These are phyloP conservation scores for Baudoinia panamericana DNA, from an alignment of 495 filamentous ascomycete genomes.

Conservation along the genomic window DNA sequence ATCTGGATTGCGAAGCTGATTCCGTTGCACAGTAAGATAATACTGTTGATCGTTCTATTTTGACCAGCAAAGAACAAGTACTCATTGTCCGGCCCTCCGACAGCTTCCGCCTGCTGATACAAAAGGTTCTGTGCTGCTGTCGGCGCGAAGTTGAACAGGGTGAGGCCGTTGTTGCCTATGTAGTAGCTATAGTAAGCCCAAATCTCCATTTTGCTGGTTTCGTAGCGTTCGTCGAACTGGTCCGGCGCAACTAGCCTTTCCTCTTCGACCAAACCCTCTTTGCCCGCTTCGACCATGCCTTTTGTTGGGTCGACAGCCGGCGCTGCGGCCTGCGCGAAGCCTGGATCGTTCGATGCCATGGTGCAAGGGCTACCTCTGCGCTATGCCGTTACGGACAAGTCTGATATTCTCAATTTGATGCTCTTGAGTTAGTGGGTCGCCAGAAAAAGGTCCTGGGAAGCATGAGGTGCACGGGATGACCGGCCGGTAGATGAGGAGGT, in stretches of 20 bases:
- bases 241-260: conserved; percentile 34
- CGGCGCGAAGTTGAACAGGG: conserved; percentile 56
- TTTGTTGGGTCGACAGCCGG: conserved; percentile 16
- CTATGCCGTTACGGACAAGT: too few relatives aligned
- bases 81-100: conserved; percentile 30
- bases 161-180: conserved; percentile 53
- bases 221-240: conserved; percentile 37
- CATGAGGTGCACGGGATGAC: too few relatives aligned
- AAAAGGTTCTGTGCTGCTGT: conserved; percentile 54
- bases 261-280: conserved; percentile 17
- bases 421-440: too few relatives aligned
- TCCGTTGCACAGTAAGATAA: conserved; percentile 48
- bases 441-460: too few relatives aligned
- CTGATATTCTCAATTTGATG: too few relatives aligned
- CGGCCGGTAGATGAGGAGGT: too few relatives aligned
- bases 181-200: conserved; percentile 58
- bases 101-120: conserved; percentile 36
- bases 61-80: conserved; percentile 40
- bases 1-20: conserved; percentile 53
- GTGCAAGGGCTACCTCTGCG: too few relatives aligned
- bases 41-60: conserved; percentile 43
- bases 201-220: conserved; percentile 45
- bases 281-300: conserved; percentile 13
- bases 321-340: conserved; percentile 15
- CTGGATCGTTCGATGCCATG: conserved; percentile 19